Evolutionary conservation across 2,329 filamentous ascomycete species (phyloP).

Genomic region (Monilinia fructigena): DNA sequence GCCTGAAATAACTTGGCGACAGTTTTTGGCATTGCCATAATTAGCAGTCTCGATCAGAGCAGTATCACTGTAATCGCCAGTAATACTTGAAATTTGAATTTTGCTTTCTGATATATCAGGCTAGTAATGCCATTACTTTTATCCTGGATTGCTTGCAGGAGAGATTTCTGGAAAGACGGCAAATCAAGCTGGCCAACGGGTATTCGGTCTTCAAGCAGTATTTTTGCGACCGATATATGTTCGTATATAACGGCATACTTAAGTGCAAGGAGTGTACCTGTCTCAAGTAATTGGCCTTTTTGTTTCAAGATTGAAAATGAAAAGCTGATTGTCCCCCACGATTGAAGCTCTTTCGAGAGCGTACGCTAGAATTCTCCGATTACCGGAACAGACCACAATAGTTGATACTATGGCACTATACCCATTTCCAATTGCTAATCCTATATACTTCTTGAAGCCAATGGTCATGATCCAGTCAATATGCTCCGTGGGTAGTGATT

Average conservation of each 20-base stretch:
- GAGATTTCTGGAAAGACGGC: no score
- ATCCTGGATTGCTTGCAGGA: rapidly evolving
- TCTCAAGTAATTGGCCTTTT: background rate
- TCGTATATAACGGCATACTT: background rate
- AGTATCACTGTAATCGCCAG: background rate
- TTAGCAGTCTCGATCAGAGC: rapidly evolving
- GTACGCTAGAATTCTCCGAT: background rate
- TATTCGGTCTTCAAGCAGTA: background rate
- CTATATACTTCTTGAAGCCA: background rate
- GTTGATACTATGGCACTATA: background rate
- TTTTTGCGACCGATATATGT: background rate
- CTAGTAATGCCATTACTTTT: background rate
- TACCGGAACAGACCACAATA: background rate
- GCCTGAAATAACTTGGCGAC: constrained; percentile 36
- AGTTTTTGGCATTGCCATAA: constrained; percentile 28
- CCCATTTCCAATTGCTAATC: background rate
- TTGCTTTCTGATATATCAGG: background rate
- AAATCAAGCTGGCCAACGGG: no score
- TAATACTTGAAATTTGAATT: background rate
- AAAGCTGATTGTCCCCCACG: background rate
- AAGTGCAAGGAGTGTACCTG: background rate
- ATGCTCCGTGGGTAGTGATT: background rate
- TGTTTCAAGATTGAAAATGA: background rate
- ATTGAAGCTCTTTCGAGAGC: background rate
- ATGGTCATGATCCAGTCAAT: constrained; percentile 12